phyloP scores from a whole-genome alignment of 1,284 basidiomycete genomes.

The Pyrrhoderma lamaoense region DNA sequence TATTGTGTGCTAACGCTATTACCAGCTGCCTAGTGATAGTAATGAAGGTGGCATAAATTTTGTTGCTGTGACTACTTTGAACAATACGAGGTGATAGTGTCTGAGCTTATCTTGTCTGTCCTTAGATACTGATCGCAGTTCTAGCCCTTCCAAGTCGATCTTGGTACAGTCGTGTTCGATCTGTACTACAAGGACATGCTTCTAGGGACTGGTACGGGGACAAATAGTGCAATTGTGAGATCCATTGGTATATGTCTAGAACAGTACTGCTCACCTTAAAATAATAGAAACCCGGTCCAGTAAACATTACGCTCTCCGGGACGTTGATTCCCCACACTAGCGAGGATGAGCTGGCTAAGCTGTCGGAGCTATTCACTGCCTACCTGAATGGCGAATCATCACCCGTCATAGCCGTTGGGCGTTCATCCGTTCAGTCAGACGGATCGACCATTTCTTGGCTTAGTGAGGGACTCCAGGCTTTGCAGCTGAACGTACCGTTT shows the following conservation, averaged over 20 bases:
- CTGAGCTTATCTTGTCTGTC: background rate
- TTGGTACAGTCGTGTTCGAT: slow-evolving; percentile 64
- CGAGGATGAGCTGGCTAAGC: slow-evolving; percentile 39
- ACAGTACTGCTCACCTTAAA: background rate
- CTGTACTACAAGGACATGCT: slow-evolving; percentile 53
- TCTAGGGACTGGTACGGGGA: slow-evolving; percentile 52
- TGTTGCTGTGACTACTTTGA: slow-evolving; percentile 48
- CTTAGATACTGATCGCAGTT: slow-evolving; percentile 4
- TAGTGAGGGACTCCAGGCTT: slow-evolving; percentile 49
- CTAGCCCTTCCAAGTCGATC: slow-evolving; percentile 62
- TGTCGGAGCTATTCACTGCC: slow-evolving; percentile 65
- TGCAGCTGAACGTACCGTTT: slow-evolving; percentile 58
- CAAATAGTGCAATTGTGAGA: slow-evolving; percentile 45
- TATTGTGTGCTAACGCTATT: background rate
- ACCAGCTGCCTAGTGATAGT: slow-evolving; percentile 57
- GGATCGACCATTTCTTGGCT: slow-evolving; percentile 61
- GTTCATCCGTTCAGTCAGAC: slow-evolving; percentile 49
- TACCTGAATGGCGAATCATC: slow-evolving; percentile 65
- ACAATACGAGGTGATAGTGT: slow-evolving; percentile 50
- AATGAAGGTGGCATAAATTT: slow-evolving; percentile 66
- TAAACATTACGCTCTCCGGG: slow-evolving; percentile 58
- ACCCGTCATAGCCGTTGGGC: slow-evolving; percentile 53
- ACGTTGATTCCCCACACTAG: slow-evolving; percentile 49
- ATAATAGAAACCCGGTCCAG: slow-evolving; percentile 43
- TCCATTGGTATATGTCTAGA: background rate